Percentiles rank a stretch among this genome's conserved stretches.
These are phyloP conservation scores for Phytophthora vignae DNA, from an alignment of 352 stramenopile genomes.

Conservation along the genomic window DNA sequence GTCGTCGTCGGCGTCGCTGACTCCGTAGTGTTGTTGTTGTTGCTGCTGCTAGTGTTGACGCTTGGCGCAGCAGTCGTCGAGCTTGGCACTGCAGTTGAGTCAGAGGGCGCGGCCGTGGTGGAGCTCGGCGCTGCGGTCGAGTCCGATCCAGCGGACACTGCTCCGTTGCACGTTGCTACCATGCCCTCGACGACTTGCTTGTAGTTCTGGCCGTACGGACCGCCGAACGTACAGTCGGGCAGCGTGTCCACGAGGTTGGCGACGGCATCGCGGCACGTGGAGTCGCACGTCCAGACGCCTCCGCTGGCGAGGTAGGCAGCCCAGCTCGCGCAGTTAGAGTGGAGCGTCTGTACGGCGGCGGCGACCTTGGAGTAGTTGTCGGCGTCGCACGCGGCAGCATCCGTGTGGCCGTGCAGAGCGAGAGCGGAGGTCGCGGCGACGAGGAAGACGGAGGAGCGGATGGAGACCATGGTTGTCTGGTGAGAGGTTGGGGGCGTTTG, in stretches of 20 bases:
- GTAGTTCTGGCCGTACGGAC: slow-evolving; percentile 28
- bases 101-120: too few relatives aligned
- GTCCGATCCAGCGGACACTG: too few relatives aligned
- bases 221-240: slow-evolving; percentile 17
- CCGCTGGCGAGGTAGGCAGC: slow-evolving; percentile 19
- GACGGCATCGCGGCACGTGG: slow-evolving; percentile 17
- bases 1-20: too few relatives aligned
- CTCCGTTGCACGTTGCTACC: too few relatives aligned
- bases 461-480: background rate
- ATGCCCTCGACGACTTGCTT: slow-evolving; percentile 14
- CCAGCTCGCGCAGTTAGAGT: slow-evolving; percentile 19
- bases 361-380: slow-evolving; percentile 11
- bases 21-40: too few relatives aligned
- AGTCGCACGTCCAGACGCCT: slow-evolving; percentile 24
- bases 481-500: background rate
- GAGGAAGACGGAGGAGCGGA: background rate
- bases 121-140: too few relatives aligned
- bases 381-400: background rate
- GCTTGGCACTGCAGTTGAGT: too few relatives aligned
- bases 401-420: background rate
- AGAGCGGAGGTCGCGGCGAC: background rate
- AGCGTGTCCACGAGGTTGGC: slow-evolving; percentile 18
- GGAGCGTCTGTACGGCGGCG: slow-evolving; percentile 2
- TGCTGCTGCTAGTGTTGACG: too few relatives aligned
- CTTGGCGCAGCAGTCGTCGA: too few relatives aligned